Evolutionary conservation across 1,139 yeast genomes (phyloP).

Genomic region (Dujonia santamariae): DNA sequence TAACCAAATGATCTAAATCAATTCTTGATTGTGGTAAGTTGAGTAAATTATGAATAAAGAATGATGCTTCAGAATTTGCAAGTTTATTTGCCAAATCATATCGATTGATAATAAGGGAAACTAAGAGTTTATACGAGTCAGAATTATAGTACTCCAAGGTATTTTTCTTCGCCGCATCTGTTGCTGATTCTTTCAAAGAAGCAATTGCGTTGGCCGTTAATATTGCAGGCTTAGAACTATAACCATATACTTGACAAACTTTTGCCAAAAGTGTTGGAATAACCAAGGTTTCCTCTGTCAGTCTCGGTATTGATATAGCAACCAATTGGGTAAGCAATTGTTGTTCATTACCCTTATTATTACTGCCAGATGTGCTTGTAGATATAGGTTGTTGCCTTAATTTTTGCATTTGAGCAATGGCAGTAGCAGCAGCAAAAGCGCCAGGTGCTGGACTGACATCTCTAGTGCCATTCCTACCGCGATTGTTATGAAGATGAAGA

Average conservation of each 20-base stretch:
- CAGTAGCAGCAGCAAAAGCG: slow-evolving; percentile 71
- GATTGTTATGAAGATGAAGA: neutral
- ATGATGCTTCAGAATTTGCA: slow-evolving; percentile 33
- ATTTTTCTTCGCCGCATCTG: slow-evolving; percentile 9
- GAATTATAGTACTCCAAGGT: slow-evolving; percentile 3
- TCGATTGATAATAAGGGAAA: slow-evolving; percentile 28
- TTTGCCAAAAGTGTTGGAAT: slow-evolving; percentile 69
- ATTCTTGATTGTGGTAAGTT: slow-evolving; percentile 51
- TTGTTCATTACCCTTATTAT: slow-evolving; percentile 30
- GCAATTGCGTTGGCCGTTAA: slow-evolving; percentile 70
- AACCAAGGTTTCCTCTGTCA: slow-evolving; percentile 73
- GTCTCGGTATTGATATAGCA: slow-evolving; percentile 70
- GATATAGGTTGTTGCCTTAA: slow-evolving; percentile 15
- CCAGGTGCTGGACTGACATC: slow-evolving; percentile 75
- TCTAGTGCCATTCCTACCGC: slow-evolving; percentile 18
- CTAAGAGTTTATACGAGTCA: slow-evolving; percentile 13
- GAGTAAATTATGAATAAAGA: slow-evolving; percentile 41
- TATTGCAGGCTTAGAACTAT: slow-evolving; percentile 63
- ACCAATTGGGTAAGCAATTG: slow-evolving; percentile 62
- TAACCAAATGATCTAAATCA: slow-evolving; percentile 55
- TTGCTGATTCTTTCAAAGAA: slow-evolving; percentile 51
- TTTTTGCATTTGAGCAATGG: slow-evolving; percentile 54
- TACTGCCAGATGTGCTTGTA: slow-evolving; percentile 18
- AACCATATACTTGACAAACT: slow-evolving; percentile 67
- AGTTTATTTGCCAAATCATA: slow-evolving; percentile 23